These are phyloP conservation scores for Bacterosira constricta DNA, from an alignment of 108 stramenopile genomes.

Conservation along the genomic window DNA sequence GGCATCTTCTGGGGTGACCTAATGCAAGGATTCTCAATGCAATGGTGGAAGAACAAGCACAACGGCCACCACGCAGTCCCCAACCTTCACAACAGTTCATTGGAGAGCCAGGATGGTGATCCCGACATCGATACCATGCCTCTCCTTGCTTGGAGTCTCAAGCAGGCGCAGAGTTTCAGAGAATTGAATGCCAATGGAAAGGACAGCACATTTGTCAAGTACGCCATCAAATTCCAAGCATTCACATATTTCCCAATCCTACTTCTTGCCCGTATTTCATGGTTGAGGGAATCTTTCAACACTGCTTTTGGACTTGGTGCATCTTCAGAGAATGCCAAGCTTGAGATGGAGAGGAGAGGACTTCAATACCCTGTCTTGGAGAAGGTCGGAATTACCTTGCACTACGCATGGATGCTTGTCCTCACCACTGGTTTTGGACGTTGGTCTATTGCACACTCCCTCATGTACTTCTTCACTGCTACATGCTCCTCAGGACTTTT, in stretches of 20 bases:
- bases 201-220: slow-evolving; percentile 79
- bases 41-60: slow-evolving; percentile 99
- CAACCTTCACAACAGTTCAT: slow-evolving; percentile 91
- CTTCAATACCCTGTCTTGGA: slow-evolving; percentile 85
- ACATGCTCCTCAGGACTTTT: slow-evolving; percentile 92
- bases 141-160: slow-evolving; percentile 95
- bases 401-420: slow-evolving; percentile 84
- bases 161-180: slow-evolving; percentile 92
- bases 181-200: slow-evolving; percentile 70
- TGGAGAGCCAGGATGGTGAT: slow-evolving; percentile 86
- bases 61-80: slow-evolving; percentile 99
- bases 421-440: slow-evolving; percentile 79
- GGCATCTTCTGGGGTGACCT: slow-evolving; percentile 96
- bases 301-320: slow-evolving; percentile 90
- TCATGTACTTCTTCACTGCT: slow-evolving; percentile 72
- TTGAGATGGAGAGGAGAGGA: slow-evolving; percentile 77
- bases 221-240: slow-evolving; percentile 87
- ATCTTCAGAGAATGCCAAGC: slow-evolving; percentile 78
- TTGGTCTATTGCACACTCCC: slow-evolving; percentile 63
- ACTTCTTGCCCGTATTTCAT: slow-evolving; percentile 92
- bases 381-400: slow-evolving; percentile 73
- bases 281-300: slow-evolving; percentile 96
- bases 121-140: slow-evolving; percentile 99
- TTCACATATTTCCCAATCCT: slow-evolving; percentile 97
- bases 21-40: slow-evolving; percentile 92